phyloP scores from a whole-genome alignment of 2,329 filamentous ascomycete species.

The Fusarium transvaalense region DNA sequence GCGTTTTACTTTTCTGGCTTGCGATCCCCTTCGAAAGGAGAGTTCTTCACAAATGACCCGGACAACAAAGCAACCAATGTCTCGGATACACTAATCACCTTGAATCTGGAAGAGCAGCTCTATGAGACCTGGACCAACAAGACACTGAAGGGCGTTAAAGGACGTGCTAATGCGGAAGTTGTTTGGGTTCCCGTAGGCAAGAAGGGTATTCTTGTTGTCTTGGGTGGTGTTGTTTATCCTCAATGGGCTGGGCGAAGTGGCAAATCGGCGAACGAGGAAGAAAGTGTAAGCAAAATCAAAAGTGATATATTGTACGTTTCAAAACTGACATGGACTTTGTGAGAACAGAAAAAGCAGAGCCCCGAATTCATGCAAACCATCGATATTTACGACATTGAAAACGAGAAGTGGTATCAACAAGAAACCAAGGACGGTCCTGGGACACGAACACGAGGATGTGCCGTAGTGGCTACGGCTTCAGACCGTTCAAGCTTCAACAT shows the following conservation, averaged over 20 bases:
- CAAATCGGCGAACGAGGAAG: constrained; percentile 48
- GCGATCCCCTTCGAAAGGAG: constrained; percentile 62
- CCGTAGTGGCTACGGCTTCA: constrained; percentile 77
- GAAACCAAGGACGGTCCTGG: constrained; percentile 71
- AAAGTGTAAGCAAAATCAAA: constrained; percentile 51
- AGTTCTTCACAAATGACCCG: constrained; percentile 57
- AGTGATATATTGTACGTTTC: background rate
- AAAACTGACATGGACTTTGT: constrained; percentile 4
- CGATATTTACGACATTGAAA: constrained; percentile 81
- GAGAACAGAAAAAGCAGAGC: constrained; percentile 69
- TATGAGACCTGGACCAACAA: constrained; percentile 68
- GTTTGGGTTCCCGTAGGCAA: constrained; percentile 83
- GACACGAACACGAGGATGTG: constrained; percentile 75
- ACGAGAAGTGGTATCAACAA: constrained; percentile 76
- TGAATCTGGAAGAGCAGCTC: constrained; percentile 68
- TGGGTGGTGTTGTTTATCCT: constrained; percentile 79
- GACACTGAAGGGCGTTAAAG: constrained; percentile 62
- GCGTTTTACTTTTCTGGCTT: constrained; percentile 79
- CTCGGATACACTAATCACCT: constrained; percentile 69
- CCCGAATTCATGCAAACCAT: constrained; percentile 78
- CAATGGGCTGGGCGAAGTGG: constrained; percentile 56
- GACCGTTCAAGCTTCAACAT: constrained; percentile 83
- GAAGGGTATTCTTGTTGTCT: constrained; percentile 79
- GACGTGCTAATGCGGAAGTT: constrained; percentile 72
- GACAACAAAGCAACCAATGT: constrained; percentile 59